A percentile compares a stretch with the other conserved stretches of the same genome.
These are phyloP conservation scores for Botryotinia calthae DNA, from an alignment of 2,329 filamentous ascomycete species.

Conservation along the genomic window DNA sequence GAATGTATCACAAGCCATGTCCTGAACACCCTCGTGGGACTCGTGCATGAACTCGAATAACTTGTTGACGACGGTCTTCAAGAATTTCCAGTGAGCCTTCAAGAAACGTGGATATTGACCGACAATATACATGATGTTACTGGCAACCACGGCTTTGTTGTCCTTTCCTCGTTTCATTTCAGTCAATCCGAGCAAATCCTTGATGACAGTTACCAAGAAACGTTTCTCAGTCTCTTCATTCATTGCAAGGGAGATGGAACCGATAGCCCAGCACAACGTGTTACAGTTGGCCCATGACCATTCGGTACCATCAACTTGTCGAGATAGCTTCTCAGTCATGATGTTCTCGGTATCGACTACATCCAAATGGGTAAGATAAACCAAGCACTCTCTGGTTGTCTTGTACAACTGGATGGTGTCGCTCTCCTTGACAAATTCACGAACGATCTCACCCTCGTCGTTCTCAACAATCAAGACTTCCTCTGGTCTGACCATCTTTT, in stretches of 20 bases:
- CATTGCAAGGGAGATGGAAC: conserved; percentile 97
- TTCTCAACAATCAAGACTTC: conserved; percentile 99
- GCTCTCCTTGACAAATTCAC: conserved; percentile 98
- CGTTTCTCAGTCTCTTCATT: conserved; percentile 99
- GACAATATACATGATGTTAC: conserved; percentile 99
- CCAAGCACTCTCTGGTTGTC: conserved; percentile 93
- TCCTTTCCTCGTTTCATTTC: conserved; percentile 99
- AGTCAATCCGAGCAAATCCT: conserved; percentile 91
- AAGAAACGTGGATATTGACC: conserved; percentile 97
- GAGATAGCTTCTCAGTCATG: conserved; percentile 97
- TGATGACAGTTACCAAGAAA: conserved; percentile 97
- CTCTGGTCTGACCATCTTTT: conserved; percentile 98
- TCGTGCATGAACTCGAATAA: conserved; percentile 99
- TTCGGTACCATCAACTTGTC: conserved; percentile 90
- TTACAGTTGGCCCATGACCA: conserved; percentile 99
- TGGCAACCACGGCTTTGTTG: conserved; percentile 98
- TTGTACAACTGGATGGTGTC: conserved; percentile 99
- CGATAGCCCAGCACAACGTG: conserved; percentile 98
- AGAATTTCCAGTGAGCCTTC: conserved; percentile 99
- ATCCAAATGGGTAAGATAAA: conserved; percentile 95
- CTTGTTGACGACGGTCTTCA: conserved; percentile 99
- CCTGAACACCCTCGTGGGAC: conserved; percentile 97
- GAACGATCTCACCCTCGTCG: conserved; percentile 97
- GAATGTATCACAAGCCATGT: conserved; percentile 99
- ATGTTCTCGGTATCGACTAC: conserved; percentile 97